These are phyloP conservation scores for Cladochytrium replicatum DNA, from an alignment of 192 early-diverging fungal genomes.

Conservation along the genomic window DNA sequence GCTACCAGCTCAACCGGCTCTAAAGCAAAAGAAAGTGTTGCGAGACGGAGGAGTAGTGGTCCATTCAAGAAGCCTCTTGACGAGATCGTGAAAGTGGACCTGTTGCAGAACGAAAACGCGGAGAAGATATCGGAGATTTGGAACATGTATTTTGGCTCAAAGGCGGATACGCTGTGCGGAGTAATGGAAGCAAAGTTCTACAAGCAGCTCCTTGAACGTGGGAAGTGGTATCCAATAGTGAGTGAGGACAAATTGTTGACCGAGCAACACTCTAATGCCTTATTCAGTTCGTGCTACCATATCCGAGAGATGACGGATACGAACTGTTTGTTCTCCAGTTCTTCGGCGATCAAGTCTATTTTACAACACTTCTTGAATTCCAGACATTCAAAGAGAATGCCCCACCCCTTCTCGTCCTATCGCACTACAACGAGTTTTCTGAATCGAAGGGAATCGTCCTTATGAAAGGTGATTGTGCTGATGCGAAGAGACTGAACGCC, in stretches of 20 bases:
- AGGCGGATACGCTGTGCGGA: slow-evolving; percentile 47
- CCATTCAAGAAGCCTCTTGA: neutral
- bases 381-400: slow-evolving; percentile 71
- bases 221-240: slow-evolving; percentile 50
- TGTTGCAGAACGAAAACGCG: slow-evolving; percentile 27
- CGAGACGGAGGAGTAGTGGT: neutral
- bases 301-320: slow-evolving; percentile 66
- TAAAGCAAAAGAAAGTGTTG: slow-evolving; percentile 9
- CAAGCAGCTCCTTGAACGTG: slow-evolving; percentile 36
- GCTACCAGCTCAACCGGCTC: slow-evolving; percentile 16
- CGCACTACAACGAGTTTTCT: slow-evolving; percentile 77
- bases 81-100: neutral
- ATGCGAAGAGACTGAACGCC: slow-evolving; percentile 30
- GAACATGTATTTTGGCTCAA: slow-evolving; percentile 60
- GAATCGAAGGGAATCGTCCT: slow-evolving; percentile 76
- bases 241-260: neutral
- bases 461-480: slow-evolving; percentile 72
- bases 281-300: slow-evolving; percentile 70
- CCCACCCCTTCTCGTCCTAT: slow-evolving; percentile 71
- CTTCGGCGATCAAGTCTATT: slow-evolving; percentile 71
- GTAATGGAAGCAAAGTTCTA: slow-evolving; percentile 54
- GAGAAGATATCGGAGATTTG: slow-evolving; percentile 44
- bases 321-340: slow-evolving; percentile 86
- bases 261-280: neutral
- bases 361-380: slow-evolving; percentile 74